Conservation (phyloP, 108 stramenopile genomes). For the Conticribra weissflogii region DNA sequence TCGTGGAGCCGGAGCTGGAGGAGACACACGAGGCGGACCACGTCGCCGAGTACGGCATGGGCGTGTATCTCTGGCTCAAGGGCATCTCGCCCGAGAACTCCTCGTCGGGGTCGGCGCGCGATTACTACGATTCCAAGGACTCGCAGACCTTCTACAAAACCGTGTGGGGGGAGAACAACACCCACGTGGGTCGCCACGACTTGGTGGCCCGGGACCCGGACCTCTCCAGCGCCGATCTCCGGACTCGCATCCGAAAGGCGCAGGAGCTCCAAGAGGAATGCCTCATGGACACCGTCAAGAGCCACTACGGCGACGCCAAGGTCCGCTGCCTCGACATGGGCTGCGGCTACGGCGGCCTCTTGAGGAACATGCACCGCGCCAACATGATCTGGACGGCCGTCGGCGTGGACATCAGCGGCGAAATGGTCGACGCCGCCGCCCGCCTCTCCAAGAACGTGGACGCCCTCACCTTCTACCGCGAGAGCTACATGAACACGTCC, state of each 20-base stretch:
- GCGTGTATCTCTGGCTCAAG: constrained; percentile 55
- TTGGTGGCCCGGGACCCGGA: constrained; percentile 23
- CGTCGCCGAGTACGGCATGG: constrained; percentile 38
- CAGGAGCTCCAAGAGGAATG: constrained; percentile 45
- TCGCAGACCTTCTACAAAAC: constrained; percentile 56
- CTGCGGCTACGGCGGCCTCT: constrained; percentile 53
- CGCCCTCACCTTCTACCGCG: constrained; percentile 38
- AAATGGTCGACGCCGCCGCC: constrained; percentile 45
- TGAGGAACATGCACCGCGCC: constrained; percentile 40
- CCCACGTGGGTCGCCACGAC: constrained; percentile 55
- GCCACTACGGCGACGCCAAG: constrained; percentile 20
- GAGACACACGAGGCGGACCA: constrained; percentile 32
- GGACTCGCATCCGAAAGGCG: constrained; percentile 29
- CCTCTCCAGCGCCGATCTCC: constrained; percentile 20
- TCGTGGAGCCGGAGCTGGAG: constrained; percentile 21
- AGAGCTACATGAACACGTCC: constrained; percentile 47
- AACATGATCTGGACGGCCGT: constrained; percentile 48
- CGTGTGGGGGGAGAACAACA: constrained; percentile 54
- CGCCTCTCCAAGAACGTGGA: constrained; percentile 22
- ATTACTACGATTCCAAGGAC: constrained; percentile 56
- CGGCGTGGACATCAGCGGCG: constrained; percentile 43
- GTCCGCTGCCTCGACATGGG: constrained; percentile 52
- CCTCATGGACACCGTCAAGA: constrained; percentile 34
- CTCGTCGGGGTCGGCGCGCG: constrained; percentile 33
- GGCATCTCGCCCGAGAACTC: constrained; percentile 33